Evolutionary conservation across 805 yeast species (phyloP).

Genomic region (Candida suzukii): DNA sequence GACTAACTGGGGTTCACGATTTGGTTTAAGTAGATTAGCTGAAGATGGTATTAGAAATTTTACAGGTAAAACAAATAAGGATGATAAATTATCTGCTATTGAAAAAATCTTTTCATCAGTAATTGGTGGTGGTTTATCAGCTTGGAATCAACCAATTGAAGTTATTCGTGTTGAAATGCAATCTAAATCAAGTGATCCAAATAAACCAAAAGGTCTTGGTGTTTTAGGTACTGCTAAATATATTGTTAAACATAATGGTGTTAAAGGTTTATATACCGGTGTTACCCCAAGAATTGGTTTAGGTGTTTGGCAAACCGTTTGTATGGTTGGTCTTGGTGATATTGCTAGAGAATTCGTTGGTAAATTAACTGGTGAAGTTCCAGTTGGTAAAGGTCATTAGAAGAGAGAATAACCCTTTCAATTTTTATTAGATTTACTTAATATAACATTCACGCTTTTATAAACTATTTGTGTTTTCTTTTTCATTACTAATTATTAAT

Average conservation of each 20-base stretch:
- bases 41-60: conserved; percentile 71
- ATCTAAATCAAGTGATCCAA: conserved; percentile 87
- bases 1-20: conserved; percentile 99
- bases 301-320: conserved; percentile 97
- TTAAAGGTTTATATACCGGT: conserved; percentile 90
- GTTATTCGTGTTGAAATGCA: conserved; percentile 98
- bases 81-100: conserved; percentile 56
- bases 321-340: conserved; percentile 98
- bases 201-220: conserved; percentile 86
- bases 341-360: conserved; percentile 72
- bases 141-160: conserved; percentile 99
- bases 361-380: conserved; percentile 51
- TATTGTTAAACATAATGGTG: conserved; percentile 75
- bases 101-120: conserved; percentile 85
- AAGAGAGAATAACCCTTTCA: conserved; percentile 8
- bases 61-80: conserved; percentile 50
- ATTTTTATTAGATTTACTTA: background rate
- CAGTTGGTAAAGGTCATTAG: conserved; percentile 33
- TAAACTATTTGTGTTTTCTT: no score
- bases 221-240: conserved; percentile 74
- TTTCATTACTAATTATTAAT: no score
- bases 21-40: conserved; percentile 86
- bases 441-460: background rate
- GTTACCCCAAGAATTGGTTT: conserved; percentile 95
- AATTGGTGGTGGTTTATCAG: conserved; percentile 94